Conservation (phyloP, 1,139 yeast species). For the Saccharomyces pastorianus region DNA sequence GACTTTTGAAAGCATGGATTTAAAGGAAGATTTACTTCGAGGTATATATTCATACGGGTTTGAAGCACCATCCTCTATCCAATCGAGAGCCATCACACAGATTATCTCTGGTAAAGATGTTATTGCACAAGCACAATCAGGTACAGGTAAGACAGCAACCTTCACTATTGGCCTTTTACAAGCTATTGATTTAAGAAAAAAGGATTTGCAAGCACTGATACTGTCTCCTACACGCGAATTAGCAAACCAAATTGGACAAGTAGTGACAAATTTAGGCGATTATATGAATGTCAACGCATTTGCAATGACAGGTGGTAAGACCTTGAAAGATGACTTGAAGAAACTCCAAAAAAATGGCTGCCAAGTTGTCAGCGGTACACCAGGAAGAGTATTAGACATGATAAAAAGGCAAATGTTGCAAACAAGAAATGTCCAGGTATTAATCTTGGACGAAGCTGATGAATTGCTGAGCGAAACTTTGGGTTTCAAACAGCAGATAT, state of each 20-base stretch:
- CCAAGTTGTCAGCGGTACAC: conserved; percentile 92
- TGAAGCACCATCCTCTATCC: conserved; percentile 91
- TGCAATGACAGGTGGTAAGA: conserved; percentile 91
- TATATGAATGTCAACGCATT: conserved; percentile 77
- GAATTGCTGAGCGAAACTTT: conserved; percentile 63
- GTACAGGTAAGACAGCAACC: conserved; percentile 97
- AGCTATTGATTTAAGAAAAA: conserved; percentile 57
- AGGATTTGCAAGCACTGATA: conserved; percentile 72
- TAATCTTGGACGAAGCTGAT: conserved; percentile 91
- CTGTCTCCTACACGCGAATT: conserved; percentile 94
- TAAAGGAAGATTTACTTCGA: conserved; percentile 56
- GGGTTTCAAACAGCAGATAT: conserved; percentile 88
- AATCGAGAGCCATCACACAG: conserved; percentile 88
- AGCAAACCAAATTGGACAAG: conserved; percentile 82
- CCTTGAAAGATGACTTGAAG: conserved; percentile 72
- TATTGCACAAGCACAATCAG: conserved; percentile 96
- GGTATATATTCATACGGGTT: conserved; percentile 91
- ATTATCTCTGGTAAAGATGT: conserved; percentile 86
- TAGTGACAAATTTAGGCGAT: conserved; percentile 76
- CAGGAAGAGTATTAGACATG: conserved; percentile 88
- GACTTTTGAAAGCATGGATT: conserved; percentile 73
- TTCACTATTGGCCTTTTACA: conserved; percentile 88
- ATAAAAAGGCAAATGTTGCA: conserved; percentile 64
- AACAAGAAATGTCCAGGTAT: conserved; percentile 68
- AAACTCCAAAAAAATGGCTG: conserved; percentile 60